Evolutionary conservation across 148 eudicot genomes (phyloP), one percentile per base, ranked within the genome.

Genomic region (Rhododendron ovatum): DNA sequence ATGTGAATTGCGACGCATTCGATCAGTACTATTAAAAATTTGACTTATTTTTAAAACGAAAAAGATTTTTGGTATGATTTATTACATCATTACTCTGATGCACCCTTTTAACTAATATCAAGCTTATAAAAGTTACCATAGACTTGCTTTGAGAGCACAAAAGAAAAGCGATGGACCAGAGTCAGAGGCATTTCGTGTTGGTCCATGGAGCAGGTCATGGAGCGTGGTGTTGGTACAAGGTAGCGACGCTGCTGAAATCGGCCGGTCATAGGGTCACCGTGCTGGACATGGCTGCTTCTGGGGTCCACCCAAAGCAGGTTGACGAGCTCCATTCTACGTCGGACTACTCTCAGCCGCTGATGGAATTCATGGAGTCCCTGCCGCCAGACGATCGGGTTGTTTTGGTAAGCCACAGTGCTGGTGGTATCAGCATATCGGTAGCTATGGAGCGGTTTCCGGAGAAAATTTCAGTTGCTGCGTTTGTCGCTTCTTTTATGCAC

Each of bases 191-290:
- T 77, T 90, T 90, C 78, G 89, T 91, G 82, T 82, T 91, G 81
- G 90, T 90, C 48, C 91, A 89, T 51, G 93, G 93, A 18, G 89
- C 89, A 50, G 83, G 89, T 80, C 92, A 89, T 35, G 91, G 92
- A 43, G 91, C 92, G 37, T 90, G 93, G 93, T 89, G 91, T 43
- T 90, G 93, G 93, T 90, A 81, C 88, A 90, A 91, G 81, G 41
- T 88, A 26, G 88, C 39, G 13, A 76, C 89, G 8, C 71, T 80
- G 35, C 88, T 91, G 18, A 86, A 82, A 85, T 47, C 78, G 14
- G 86, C 74, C 0, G 91, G 92, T 76, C 86, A 90, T 86, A 67
- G 63, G 37, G 92, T 88, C 77, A 86, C 89, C 0, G 87, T 83
- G 65, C 78, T 89, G 14, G 93, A 90, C 74, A 61, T 91, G 78